Evolutionary conservation across 257 asterid species (phyloP).

Genomic region (Scutellaria galericulata): DNA sequence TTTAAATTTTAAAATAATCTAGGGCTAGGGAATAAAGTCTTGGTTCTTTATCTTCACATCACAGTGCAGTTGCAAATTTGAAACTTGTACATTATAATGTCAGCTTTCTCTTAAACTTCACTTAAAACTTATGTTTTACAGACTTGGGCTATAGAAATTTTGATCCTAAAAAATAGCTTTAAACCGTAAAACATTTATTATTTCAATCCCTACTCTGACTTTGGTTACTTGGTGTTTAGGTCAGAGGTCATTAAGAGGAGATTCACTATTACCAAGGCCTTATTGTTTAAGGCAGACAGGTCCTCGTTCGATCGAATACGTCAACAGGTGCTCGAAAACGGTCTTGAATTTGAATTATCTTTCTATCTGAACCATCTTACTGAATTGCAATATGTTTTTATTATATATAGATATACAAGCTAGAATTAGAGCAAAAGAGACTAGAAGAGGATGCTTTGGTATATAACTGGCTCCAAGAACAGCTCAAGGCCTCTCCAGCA

Average conservation of each 20-base stretch:
- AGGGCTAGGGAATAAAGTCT: too few species aligned
- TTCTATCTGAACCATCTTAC: constrained; percentile 17
- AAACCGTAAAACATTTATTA: background rate
- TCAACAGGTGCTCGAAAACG: constrained; percentile 63
- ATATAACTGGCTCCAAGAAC: constrained; percentile 88
- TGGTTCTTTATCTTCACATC: too few species aligned
- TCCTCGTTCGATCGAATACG: constrained; percentile 73
- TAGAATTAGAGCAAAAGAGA: constrained; percentile 83
- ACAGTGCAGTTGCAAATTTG: too few species aligned
- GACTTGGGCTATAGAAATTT: background rate
- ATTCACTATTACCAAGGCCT: constrained; percentile 73
- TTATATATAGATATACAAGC: constrained; percentile 59
- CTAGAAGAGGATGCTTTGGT: constrained; percentile 82
- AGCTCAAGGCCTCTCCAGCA: constrained; percentile 76
- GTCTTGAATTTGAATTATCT: background rate
- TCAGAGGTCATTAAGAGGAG: constrained; percentile 69
- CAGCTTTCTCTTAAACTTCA: background rate
- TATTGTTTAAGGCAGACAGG: constrained; percentile 74
- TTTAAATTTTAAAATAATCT: too few species aligned
- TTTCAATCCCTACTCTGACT: constrained; percentile 1
- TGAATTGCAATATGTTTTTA: constrained; percentile 15
- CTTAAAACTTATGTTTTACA: too few species aligned
- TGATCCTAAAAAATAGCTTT: background rate
- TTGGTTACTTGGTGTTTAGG: constrained; percentile 45
- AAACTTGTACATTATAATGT: too few species aligned